Evolutionary conservation across 306 rosid species (phyloP).

Genomic region (Abrus pulchellus): DNA sequence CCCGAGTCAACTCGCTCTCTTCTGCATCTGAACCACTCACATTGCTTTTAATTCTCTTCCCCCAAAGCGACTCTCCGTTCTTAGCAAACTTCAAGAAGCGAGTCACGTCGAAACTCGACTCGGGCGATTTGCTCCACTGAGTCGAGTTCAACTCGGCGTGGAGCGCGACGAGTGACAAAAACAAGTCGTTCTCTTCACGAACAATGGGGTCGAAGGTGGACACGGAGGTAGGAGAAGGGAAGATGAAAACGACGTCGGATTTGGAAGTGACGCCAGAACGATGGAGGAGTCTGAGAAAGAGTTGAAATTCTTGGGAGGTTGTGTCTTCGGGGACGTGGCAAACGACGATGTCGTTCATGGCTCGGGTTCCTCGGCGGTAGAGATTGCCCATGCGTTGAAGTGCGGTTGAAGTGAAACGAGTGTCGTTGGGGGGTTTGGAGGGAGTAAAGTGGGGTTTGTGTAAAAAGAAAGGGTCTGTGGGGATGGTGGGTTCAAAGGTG

Average conservation of each 20-base stretch:
- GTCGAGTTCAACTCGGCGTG: conserved; percentile 50
- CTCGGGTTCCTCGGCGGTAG: conserved; percentile 65
- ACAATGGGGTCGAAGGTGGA: conserved; percentile 51
- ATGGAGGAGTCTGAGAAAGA: conserved; percentile 65
- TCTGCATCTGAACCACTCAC: conserved; percentile 35
- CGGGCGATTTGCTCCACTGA: conserved; percentile 28
- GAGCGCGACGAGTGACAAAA: conserved; percentile 52
- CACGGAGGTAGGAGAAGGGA: conserved; percentile 41
- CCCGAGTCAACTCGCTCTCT: conserved; percentile 3
- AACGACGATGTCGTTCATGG: conserved; percentile 70
- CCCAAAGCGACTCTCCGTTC: conserved; percentile 72
- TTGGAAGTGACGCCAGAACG: conserved; percentile 68
- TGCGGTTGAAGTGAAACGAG: conserved; percentile 44
- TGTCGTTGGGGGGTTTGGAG: not conserved
- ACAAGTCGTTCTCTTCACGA: conserved; percentile 60
- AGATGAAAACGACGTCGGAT: conserved; percentile 65
- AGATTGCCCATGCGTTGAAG: conserved; percentile 77
- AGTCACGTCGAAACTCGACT: conserved; percentile 53
- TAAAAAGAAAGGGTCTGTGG: not conserved
- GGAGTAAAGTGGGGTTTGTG: not conserved
- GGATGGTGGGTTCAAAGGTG: conserved; percentile 66
- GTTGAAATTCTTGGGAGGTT: conserved; percentile 53
- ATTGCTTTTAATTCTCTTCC: conserved; percentile 52
- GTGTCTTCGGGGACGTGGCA: conserved; percentile 62
- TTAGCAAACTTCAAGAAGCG: conserved; percentile 50